phyloP scores from a whole-genome alignment of 1,284 basidiomycete species.

The Puccinia hordei region DNA sequence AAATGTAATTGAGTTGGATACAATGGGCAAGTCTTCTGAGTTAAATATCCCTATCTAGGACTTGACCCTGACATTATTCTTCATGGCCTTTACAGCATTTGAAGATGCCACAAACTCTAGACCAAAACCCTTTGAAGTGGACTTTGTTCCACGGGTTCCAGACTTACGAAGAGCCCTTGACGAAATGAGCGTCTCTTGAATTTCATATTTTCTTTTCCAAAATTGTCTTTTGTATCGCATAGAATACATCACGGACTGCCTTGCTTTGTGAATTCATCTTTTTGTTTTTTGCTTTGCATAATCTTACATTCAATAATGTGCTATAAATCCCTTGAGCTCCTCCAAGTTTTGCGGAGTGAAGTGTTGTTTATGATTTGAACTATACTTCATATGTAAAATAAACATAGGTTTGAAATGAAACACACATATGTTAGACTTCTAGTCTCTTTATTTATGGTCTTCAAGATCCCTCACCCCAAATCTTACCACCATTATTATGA shows the following conservation, averaged over 20 bases:
- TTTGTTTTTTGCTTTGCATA: constrained; percentile 1
- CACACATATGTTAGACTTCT: too few relatives aligned
- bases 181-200: constrained; percentile 39
- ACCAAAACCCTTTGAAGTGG: constrained; percentile 47
- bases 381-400: constrained; percentile 2
- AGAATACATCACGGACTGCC: constrained; percentile 3
- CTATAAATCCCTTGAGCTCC: neutral
- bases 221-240: constrained; percentile 18
- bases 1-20: constrained; percentile 27
- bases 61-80: neutral
- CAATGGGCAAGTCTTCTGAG: constrained; percentile 13
- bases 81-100: constrained; percentile 10
- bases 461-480: too few relatives aligned
- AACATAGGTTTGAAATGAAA: too few relatives aligned
- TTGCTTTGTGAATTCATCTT: neutral
- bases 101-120: constrained; percentile 38
- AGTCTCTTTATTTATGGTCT: too few relatives aligned
- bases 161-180: constrained; percentile 34
- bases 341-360: neutral
- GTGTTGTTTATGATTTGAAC: neutral
- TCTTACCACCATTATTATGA: too few relatives aligned
- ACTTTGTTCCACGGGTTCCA: constrained; percentile 29
- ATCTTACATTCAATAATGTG: neutral
- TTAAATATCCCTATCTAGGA: neutral
- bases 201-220: neutral